phyloP scores from a whole-genome alignment of 345 rosid genomes.

The Syzygium jambos region DNA sequence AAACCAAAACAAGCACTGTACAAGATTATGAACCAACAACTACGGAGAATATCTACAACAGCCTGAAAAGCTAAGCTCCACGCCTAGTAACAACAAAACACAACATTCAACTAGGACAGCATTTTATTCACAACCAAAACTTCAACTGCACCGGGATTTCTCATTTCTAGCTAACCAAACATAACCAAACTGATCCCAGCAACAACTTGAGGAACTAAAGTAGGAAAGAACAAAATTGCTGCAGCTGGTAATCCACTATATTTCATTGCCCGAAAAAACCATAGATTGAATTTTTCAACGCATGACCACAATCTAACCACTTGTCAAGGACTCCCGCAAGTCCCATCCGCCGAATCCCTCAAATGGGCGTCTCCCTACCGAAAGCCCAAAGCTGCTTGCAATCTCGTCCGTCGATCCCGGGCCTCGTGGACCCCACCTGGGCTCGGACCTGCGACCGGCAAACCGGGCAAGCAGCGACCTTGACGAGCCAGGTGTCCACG shows the following conservation, averaged over 20 bases:
- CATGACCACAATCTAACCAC: background rate
- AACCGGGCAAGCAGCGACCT: constrained; percentile 62
- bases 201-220: background rate
- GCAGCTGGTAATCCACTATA: background rate
- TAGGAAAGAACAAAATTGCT: background rate
- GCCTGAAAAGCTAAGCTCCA: background rate
- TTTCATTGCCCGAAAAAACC: background rate
- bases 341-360: background rate
- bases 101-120: background rate
- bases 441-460: constrained; percentile 46
- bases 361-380: background rate
- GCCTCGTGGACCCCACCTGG: background rate
- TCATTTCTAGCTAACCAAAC: background rate
- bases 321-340: background rate
- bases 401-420: background rate
- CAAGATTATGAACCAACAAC: background rate
- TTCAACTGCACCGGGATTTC: background rate
- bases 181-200: background rate
- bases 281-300: background rate
- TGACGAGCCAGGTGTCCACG: constrained; percentile 74
- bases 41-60: background rate
- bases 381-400: background rate
- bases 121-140: background rate
- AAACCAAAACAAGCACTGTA: background rate
- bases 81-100: background rate